These are phyloP conservation scores for Inosperma sp. DNA, from an alignment of 768 basidiomycete species.

Conservation along the genomic window DNA sequence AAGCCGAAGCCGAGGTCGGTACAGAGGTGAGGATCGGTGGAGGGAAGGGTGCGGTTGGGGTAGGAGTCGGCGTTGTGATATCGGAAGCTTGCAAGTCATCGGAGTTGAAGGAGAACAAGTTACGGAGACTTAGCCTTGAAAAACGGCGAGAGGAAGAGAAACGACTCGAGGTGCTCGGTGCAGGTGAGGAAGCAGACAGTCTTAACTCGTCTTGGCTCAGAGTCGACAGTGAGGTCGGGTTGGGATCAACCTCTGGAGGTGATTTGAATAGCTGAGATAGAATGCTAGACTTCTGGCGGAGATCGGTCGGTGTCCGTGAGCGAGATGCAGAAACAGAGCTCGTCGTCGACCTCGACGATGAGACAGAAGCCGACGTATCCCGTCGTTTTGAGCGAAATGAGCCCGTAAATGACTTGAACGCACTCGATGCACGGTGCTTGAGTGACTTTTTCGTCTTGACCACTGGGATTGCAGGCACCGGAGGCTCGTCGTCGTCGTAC, in stretches of 20 bases:
- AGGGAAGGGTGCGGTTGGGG: conserved; percentile 16
- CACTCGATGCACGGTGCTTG: conserved; percentile 41
- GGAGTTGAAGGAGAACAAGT: conserved; percentile 34
- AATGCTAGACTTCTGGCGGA: conserved; percentile 35
- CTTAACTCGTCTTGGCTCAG: conserved; percentile 9
- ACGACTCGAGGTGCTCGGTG: conserved; percentile 28
- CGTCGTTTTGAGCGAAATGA: conserved; percentile 27
- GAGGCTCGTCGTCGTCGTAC: background rate
- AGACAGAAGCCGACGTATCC: conserved; percentile 31
- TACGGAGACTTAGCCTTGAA: conserved; percentile 36
- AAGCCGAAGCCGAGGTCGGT: conserved; percentile 19
- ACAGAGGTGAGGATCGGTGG: conserved; percentile 21
- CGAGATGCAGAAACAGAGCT: conserved; percentile 16
- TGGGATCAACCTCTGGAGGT: background rate
- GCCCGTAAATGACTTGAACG: conserved; percentile 21
- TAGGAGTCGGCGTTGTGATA: conserved; percentile 13
- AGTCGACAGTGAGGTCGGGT: background rate
- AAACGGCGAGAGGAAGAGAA: conserved; percentile 34
- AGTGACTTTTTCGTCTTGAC: conserved; percentile 39
- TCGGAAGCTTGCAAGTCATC: conserved; percentile 3
- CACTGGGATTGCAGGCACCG: conserved; percentile 17
- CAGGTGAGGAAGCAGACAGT: conserved; percentile 31
- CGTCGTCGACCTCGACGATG: conserved; percentile 14
- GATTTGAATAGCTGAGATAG: conserved; percentile 35
- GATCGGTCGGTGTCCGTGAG: conserved; percentile 33